Percentiles rank a stretch among this genome's conserved stretches.
These are phyloP conservation scores for Polyporus arcularius DNA, from an alignment of 768 basidiomycete species.

Conservation along the genomic window DNA sequence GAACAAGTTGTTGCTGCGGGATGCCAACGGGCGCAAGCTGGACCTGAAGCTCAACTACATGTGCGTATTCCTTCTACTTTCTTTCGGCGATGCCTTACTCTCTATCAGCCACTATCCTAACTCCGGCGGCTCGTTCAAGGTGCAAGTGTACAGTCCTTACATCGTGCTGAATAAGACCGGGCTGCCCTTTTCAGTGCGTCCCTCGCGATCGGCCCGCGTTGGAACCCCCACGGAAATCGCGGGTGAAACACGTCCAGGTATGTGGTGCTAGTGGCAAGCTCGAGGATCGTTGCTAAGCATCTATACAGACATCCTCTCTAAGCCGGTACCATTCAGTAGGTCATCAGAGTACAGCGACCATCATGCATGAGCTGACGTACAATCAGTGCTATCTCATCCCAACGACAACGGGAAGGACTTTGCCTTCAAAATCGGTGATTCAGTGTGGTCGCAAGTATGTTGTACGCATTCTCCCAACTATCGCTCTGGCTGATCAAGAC, in stretches of 20 bases:
- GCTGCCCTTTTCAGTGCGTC: slow-evolving; percentile 74
- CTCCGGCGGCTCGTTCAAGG: slow-evolving; percentile 93
- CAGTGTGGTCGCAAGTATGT: slow-evolving; percentile 76
- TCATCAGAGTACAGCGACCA: slow-evolving; percentile 14
- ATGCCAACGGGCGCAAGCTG: slow-evolving; percentile 73
- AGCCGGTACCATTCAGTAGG: slow-evolving; percentile 81
- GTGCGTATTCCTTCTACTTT: slow-evolving; percentile 49
- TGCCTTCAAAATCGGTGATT: slow-evolving; percentile 76
- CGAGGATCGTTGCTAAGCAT: too few relatives aligned
- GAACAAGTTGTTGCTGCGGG: slow-evolving; percentile 67
- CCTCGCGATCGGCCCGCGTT: slow-evolving; percentile 56
- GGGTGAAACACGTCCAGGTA: slow-evolving; percentile 73
- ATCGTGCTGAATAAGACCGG: slow-evolving; percentile 92
- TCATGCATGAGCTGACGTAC: background rate
- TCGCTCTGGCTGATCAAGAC: background rate
- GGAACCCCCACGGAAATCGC: slow-evolving; percentile 76
- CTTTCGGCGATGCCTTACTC: background rate
- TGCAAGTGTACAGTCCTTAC: slow-evolving; percentile 92
- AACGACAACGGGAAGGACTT: slow-evolving; percentile 82
- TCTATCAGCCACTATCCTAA: slow-evolving; percentile 69
- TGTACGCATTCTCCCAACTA: background rate
- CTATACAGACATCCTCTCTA: slow-evolving; percentile 46
- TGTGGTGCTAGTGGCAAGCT: too few relatives aligned
- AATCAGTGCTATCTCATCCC: slow-evolving; percentile 82
- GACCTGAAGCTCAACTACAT: slow-evolving; percentile 86